Evolutionary conservation across 257 asterid genomes (phyloP).

Genomic region (Sherardia arvensis): DNA sequence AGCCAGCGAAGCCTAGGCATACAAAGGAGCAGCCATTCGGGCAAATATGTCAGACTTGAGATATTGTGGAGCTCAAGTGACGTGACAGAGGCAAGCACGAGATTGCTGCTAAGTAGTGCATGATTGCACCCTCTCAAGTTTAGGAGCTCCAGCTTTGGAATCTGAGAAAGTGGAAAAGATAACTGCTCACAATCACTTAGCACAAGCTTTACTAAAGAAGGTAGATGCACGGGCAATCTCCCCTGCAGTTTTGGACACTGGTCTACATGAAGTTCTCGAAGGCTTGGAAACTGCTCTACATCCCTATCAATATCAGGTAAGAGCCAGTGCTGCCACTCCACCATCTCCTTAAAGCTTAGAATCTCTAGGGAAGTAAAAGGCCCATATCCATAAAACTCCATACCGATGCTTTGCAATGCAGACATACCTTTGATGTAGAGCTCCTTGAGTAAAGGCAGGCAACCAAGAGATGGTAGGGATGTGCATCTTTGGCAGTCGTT

Average conservation of each 20-base stretch:
- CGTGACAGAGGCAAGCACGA: conserved; percentile 17
- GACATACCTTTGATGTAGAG: conserved; percentile 27
- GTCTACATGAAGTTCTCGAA: conserved; percentile 31
- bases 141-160: conserved; percentile 27
- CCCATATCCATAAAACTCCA: conserved; percentile 32
- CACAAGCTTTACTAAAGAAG: conserved; percentile 27
- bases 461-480: conserved; percentile 33
- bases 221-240: conserved; percentile 23
- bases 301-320: conserved; percentile 12
- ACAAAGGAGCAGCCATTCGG: conserved; percentile 22
- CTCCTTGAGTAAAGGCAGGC: conserved; percentile 27
- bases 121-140: conserved; percentile 27
- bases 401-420: conserved; percentile 24
- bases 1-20: conserved; percentile 23
- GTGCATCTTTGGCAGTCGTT: conserved; percentile 32
- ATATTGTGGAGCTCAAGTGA: conserved; percentile 33
- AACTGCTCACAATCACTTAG: conserved; percentile 26
- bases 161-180: conserved; percentile 22
- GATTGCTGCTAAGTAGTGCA: conserved; percentile 20
- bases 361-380: conserved; percentile 30
- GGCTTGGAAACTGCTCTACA: conserved; percentile 19
- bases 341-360: conserved; percentile 31
- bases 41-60: conserved; percentile 21
- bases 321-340: conserved; percentile 39
- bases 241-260: conserved; percentile 38